Evolutionary conservation across 2,329 filamentous ascomycete species (phyloP).

Genomic region (Penicillium janthinellum): DNA sequence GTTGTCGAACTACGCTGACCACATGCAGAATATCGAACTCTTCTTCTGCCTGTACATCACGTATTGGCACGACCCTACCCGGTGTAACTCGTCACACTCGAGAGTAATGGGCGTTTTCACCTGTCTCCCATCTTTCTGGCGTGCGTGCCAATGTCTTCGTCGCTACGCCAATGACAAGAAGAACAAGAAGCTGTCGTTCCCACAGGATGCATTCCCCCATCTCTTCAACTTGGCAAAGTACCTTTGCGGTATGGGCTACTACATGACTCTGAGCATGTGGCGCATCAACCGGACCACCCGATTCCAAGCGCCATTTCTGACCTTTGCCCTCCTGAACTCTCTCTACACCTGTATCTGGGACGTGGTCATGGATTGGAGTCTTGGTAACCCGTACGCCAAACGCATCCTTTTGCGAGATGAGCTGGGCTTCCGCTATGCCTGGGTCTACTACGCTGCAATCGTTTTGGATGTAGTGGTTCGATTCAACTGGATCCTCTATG

Average conservation of each 20-base stretch:
- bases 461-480: constrained; percentile 78
- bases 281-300: constrained; percentile 65
- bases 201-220: constrained; percentile 75
- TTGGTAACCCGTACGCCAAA: constrained; percentile 75
- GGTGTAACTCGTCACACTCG: constrained; percentile 86
- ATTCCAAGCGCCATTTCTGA: constrained; percentile 72
- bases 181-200: constrained; percentile 2
- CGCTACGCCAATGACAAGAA: constrained; percentile 60
- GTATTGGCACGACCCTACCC: constrained; percentile 69
- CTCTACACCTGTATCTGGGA: constrained; percentile 91
- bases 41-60: constrained; percentile 94
- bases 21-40: constrained; percentile 74
- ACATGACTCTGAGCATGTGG: constrained; percentile 78
- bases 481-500: constrained; percentile 94
- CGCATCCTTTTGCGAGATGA: constrained; percentile 73
- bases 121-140: constrained; percentile 83
- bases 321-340: constrained; percentile 77
- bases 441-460: constrained; percentile 88
- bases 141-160: constrained; percentile 83
- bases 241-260: constrained; percentile 76
- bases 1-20: constrained; percentile 22
- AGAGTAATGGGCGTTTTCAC: constrained; percentile 83
- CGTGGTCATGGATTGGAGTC: constrained; percentile 91
- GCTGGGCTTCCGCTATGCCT: constrained; percentile 74
- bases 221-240: constrained; percentile 94